phyloP scores from a whole-genome alignment of 2,329 filamentous ascomycete genomes.

The Pseudodiploospora longispora region DNA sequence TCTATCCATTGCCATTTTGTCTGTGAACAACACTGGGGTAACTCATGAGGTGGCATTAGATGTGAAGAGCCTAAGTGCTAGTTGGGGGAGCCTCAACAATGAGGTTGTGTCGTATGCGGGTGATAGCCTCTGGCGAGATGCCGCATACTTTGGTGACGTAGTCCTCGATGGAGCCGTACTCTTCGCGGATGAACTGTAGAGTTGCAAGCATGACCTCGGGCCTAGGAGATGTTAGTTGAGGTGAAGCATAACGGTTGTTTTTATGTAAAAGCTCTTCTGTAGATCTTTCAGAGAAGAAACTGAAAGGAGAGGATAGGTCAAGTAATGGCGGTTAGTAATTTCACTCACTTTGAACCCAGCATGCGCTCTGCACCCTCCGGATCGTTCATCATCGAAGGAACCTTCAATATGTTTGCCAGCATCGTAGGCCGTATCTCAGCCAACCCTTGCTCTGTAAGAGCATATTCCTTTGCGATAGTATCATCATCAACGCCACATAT shows the following conservation, averaged over 20 bases:
- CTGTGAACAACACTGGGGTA: too few species aligned
- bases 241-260: not conserved
- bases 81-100: slow-evolving; percentile 21
- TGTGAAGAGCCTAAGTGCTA: not conserved
- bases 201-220: slow-evolving; percentile 42
- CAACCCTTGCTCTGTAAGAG: slow-evolving; percentile 56
- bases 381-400: slow-evolving; percentile 41
- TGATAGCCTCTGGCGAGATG: slow-evolving; percentile 47
- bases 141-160: slow-evolving; percentile 55
- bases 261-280: not conserved
- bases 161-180: slow-evolving; percentile 55
- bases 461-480: slow-evolving; percentile 59
- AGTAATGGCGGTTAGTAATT: not conserved
- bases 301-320: not conserved
- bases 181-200: slow-evolving; percentile 45
- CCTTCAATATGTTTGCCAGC: slow-evolving; percentile 39
- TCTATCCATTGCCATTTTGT: too few species aligned
- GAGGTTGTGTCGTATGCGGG: slow-evolving; percentile 42
- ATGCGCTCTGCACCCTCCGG: slow-evolving; percentile 35
- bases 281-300: not conserved
- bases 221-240: slow-evolving; percentile 16
- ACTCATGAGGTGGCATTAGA: too few species aligned
- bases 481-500: slow-evolving; percentile 54
- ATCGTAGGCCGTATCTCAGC: slow-evolving; percentile 43
- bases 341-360: slow-evolving; percentile 33